Conservation (phyloP, 768 basidiomycete species). For the Tricholoma bakamatsutake region DNA sequence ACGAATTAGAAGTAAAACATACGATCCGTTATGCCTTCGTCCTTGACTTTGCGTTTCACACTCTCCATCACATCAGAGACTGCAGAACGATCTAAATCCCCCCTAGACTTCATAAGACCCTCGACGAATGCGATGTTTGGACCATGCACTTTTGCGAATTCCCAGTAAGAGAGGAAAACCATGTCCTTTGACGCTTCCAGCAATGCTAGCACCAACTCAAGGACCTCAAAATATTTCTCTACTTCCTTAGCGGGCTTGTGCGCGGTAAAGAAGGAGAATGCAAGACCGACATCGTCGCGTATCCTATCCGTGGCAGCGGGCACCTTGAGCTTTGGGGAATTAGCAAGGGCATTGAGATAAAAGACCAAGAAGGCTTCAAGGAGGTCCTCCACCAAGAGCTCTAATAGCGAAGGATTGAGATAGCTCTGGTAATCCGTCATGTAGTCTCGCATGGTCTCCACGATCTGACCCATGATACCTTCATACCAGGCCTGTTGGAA, state of each 20-base stretch:
- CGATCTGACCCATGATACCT: conserved; percentile 77
- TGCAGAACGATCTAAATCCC: conserved; percentile 85
- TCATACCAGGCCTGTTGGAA: conserved; percentile 91
- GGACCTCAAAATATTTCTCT: conserved; percentile 76
- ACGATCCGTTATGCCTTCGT: conserved; percentile 82
- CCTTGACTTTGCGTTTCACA: conserved; percentile 86
- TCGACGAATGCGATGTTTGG: conserved; percentile 92
- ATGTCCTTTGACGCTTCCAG: conserved; percentile 85
- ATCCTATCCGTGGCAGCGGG: conserved; percentile 82
- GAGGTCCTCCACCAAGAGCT: conserved; percentile 88
- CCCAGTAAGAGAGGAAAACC: conserved; percentile 89
- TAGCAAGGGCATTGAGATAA: conserved; percentile 84
- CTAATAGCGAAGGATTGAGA: conserved; percentile 86
- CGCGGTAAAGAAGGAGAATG: conserved; percentile 75
- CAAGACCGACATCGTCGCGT: conserved; percentile 70
- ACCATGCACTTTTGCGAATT: conserved; percentile 90
- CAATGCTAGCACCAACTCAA: conserved; percentile 78
- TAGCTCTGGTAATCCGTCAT: conserved; percentile 92
- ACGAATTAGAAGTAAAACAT: conserved; percentile 26
- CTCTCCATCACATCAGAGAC: conserved; percentile 92
- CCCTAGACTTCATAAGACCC: conserved; percentile 80
- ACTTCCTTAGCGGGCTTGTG: conserved; percentile 77
- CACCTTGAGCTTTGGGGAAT: conserved; percentile 80
- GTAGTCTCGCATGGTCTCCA: conserved; percentile 96
- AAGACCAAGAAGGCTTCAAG: conserved; percentile 85